Evolutionary conservation across 176 grass and related monocot genomes (phyloP).

Genomic region (Phyllostachys edulis): DNA sequence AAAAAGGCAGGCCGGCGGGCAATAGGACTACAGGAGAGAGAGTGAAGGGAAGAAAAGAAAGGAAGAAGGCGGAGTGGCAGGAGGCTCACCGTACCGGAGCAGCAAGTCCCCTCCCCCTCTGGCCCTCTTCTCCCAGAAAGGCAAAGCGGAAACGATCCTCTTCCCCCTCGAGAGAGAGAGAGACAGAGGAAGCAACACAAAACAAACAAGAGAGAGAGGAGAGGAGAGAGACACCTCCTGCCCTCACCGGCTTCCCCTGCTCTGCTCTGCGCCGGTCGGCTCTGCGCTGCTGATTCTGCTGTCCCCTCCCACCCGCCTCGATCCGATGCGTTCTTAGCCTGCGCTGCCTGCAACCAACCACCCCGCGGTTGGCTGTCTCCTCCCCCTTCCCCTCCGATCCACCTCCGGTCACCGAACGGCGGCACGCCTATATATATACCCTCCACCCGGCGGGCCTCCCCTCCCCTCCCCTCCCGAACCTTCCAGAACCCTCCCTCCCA

Average conservation of each 20-base stretch:
- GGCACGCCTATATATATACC: slow-evolving; percentile 26
- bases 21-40: background rate
- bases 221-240: background rate
- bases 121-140: slow-evolving; percentile 16
- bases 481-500: slow-evolving; percentile 30
- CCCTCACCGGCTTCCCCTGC: background rate
- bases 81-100: slow-evolving; percentile 26
- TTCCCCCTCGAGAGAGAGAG: background rate
- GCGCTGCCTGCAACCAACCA: background rate
- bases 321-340: slow-evolving; percentile 22
- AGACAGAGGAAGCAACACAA: background rate
- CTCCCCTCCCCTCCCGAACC: background rate
- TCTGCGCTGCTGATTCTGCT: slow-evolving; percentile 18
- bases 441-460: background rate
- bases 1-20: background rate
- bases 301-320: slow-evolving; percentile 3
- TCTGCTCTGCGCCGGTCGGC: slow-evolving; percentile 33
- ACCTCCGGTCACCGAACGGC: slow-evolving; percentile 18
- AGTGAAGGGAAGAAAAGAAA: background rate
- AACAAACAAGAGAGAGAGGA: background rate
- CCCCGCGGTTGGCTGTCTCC: slow-evolving; percentile 13
- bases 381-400: slow-evolving; percentile 35
- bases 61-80: background rate
- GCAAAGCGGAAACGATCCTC: slow-evolving; percentile 20
- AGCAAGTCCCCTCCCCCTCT: background rate